Base-by-base conservation (phyloP, 345 rosid species). In the Viola odorata region DNA sequence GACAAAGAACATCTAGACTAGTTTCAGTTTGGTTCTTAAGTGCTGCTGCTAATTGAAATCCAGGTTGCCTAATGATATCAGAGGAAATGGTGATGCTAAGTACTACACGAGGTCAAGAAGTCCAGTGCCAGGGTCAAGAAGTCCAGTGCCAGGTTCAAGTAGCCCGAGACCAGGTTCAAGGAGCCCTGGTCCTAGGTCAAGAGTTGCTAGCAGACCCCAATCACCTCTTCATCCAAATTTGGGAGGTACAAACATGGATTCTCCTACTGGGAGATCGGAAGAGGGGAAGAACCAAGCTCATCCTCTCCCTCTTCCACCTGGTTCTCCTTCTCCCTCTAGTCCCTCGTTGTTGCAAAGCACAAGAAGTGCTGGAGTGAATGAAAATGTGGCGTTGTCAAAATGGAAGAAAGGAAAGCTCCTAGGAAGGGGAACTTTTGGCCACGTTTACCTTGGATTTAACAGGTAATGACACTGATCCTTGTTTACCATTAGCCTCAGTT, bases 401-500 rank as follows among this genome's bases (percentile, higher is more conserved):
- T 89, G 96, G 94, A 88, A 88, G 75, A 92, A 81, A 62, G 99
- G 99, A 50, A 85, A 77, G 71, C 88, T 89, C 58, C 68, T 94
- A 16, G 99, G 99, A 64, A 86, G 95, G 63, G 99, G 99, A 58
- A 94, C 97, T 48, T 94, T 94, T 64, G 99, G 99, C 12, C 90
- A 94, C 50, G 99, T 94, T 63, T 94, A 79, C 69, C 88, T 80
- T 63, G 99, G 89, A 54, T 94, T 94, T 79, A 91, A 91, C 72
- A 89, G 99, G 99, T 92, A 71, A 55, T 16, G 36, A 7, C 10
- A 5, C 11, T 37, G 37, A 55, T 59, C 56, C 50, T 4, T 48
- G 45, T 32, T 9, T 17, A 37, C 50, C 50, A 37, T 13, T 53
- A 23, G 14, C 42, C 45, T 0, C 23, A 67, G n/a, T n/a, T 4